Conservation (phyloP, 2,329 filamentous ascomycete species). For the Ascochyta pisi region DNA sequence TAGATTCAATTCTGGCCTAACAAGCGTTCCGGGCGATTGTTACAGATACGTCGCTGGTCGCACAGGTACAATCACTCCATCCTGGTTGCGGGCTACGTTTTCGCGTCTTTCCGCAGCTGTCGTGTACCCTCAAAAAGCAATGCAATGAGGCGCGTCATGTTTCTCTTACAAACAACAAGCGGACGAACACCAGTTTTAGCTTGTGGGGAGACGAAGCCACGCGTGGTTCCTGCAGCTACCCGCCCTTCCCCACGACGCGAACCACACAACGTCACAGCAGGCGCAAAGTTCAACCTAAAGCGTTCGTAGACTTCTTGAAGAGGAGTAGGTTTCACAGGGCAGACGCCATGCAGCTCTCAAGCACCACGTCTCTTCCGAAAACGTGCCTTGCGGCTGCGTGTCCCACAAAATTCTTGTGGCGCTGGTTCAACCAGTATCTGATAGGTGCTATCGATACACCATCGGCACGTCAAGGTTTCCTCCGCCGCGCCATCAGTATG, state of each 20-base stretch:
- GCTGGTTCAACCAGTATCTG: conserved; percentile 13
- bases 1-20: background rate
- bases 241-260: conserved; percentile 1
- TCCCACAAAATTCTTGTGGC: conserved; percentile 13
- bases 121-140: conserved; percentile 19
- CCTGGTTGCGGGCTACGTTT: conserved; percentile 21
- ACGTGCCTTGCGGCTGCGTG: conserved; percentile 24
- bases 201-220: conserved; percentile 11
- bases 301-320: conserved; percentile 4
- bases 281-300: conserved; percentile 5
- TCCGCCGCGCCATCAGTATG: conserved; percentile 15
- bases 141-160: conserved; percentile 1
- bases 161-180: conserved; percentile 9
- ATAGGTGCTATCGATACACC: conserved; percentile 30
- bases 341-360: conserved; percentile 14
- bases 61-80: conserved; percentile 25
- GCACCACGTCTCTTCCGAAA: conserved; percentile 17
- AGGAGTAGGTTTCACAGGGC: conserved; percentile 15
- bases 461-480: conserved; percentile 26
- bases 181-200: conserved; percentile 18
- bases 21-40: conserved; percentile 16
- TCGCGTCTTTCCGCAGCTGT: conserved; percentile 24
- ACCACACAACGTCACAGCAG: conserved; percentile 4
- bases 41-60: conserved; percentile 25
- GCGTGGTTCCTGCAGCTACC: conserved; percentile 9